These are phyloP conservation scores for Coniosporium apollinis DNA, from an alignment of 495 filamentous ascomycete species.

Conservation along the genomic window DNA sequence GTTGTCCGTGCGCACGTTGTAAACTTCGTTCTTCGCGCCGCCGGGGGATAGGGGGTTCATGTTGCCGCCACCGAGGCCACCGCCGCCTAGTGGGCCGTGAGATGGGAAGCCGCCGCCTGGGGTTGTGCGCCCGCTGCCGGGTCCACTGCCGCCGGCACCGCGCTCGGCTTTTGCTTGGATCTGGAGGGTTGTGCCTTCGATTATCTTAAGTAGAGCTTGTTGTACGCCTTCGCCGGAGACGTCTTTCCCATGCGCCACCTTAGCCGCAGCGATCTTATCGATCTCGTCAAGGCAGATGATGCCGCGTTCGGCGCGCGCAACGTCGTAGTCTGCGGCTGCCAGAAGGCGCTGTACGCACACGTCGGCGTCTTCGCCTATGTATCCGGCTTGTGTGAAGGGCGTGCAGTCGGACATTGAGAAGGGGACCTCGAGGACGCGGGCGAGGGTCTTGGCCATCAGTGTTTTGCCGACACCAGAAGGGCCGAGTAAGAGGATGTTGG, in stretches of 20 bases:
- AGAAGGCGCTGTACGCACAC: conserved; percentile 79
- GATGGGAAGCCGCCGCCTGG: conserved; percentile 24
- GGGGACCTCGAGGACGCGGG: conserved; percentile 69
- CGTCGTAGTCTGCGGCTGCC: conserved; percentile 78
- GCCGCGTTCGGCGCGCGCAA: conserved; percentile 69
- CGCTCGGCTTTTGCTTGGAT: conserved; percentile 69
- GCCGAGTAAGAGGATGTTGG: conserved; percentile 82
- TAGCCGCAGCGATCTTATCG: conserved; percentile 79
- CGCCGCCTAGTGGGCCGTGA: conserved; percentile 33
- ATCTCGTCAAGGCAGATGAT: conserved; percentile 95
- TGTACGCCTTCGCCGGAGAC: conserved; percentile 90
- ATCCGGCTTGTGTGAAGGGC: conserved; percentile 90
- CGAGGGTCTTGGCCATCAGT: conserved; percentile 74
- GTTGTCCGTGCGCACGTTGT: conserved; percentile 82
- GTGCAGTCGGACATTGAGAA: conserved; percentile 98
- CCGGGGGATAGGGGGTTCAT: conserved; percentile 2
- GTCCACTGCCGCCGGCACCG: conserved; percentile 31
- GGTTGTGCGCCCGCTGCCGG: conserved; percentile 1
- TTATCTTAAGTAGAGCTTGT: conserved; percentile 86
- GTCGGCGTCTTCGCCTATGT: conserved; percentile 93
- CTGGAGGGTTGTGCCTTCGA: conserved; percentile 88
- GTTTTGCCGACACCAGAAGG: conserved; percentile 96
- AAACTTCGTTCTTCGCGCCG: conserved; percentile 60
- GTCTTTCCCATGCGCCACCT: conserved; percentile 56
- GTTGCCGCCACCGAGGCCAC: no score